A percentile compares a stretch with the other conserved stretches of the same genome.
Conservation (phyloP, 2,329 filamentous ascomycete species). For the Penicillium brasilianum region DNA sequence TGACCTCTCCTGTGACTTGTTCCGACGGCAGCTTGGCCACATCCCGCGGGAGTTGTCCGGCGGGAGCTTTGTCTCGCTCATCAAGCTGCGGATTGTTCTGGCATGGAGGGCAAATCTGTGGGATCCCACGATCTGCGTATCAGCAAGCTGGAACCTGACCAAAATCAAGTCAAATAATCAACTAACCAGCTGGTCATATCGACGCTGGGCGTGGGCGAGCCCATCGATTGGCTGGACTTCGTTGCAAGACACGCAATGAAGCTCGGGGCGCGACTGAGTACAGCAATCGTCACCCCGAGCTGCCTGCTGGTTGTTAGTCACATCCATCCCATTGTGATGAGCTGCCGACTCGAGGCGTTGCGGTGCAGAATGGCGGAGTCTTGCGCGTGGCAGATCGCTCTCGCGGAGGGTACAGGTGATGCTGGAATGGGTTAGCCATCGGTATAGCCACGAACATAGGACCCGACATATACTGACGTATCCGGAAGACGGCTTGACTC, state of each 20-base stretch:
- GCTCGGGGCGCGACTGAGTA: slow-evolving; percentile 3
- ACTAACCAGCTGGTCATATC: slow-evolving; percentile 10
- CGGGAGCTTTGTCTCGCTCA: slow-evolving; percentile 1
- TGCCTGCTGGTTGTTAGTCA: not conserved
- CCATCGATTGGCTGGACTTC: slow-evolving; percentile 6
- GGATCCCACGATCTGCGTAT: not conserved
- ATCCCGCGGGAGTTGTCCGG: not conserved
- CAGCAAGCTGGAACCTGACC: not conserved
- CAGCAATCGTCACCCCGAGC: slow-evolving; percentile 12
- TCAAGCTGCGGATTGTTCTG: slow-evolving; percentile 9
- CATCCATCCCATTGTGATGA: not conserved
- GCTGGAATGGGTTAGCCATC: not conserved
- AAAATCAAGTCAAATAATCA: not conserved
- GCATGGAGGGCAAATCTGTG: slow-evolving; percentile 7
- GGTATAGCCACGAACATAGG: not conserved
- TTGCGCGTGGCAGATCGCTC: not conserved
- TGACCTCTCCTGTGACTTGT: not conserved
- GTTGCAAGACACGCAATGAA: slow-evolving; percentile 13
- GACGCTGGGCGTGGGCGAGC: slow-evolving; percentile 15
- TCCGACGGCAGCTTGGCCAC: not conserved
- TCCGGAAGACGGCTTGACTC: not conserved
- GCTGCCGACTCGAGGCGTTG: not conserved
- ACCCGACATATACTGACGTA: not conserved
- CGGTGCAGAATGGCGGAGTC: not conserved
- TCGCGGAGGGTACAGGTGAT: slow-evolving; percentile 1